Conservation (phyloP, 768 basidiomycete genomes). For the Phlebiopsis flavidoalba region DNA sequence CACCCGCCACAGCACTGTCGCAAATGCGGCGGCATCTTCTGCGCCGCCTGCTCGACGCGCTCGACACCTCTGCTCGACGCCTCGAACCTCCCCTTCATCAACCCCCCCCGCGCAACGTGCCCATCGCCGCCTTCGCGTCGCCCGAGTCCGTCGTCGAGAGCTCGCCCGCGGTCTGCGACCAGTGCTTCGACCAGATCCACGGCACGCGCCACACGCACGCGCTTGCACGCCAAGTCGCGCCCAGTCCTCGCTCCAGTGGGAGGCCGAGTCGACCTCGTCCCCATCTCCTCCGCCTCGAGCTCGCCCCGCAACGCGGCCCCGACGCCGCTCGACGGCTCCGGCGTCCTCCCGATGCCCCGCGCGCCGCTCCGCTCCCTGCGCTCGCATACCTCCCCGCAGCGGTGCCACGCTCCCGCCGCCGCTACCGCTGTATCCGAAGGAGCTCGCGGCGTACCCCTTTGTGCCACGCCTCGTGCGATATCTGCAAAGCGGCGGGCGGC, state of each 20-base stretch:
- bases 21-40: constrained; percentile 80
- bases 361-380: constrained; percentile 14
- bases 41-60: constrained; percentile 54
- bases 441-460: constrained; percentile 70
- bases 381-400: constrained; percentile 29
- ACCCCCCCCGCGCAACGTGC: constrained; percentile 64
- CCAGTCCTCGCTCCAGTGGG: constrained; percentile 7
- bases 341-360: constrained; percentile 3
- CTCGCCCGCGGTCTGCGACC: constrained; percentile 67
- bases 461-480: constrained; percentile 51
- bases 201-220: constrained; percentile 39
- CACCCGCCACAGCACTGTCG: constrained; percentile 65
- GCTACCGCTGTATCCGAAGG: constrained; percentile 6
- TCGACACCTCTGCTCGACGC: constrained; percentile 66
- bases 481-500: constrained; percentile 77
- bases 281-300: constrained; percentile 27
- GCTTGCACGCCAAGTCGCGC: constrained; percentile 28
- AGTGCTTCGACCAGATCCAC: constrained; percentile 72
- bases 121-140: constrained; percentile 52
- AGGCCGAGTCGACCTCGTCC: constrained; percentile 2
- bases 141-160: constrained; percentile 52
- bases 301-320: constrained; percentile 18
- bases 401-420: constrained; percentile 21
- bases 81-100: constrained; percentile 62
- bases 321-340: constrained; percentile 24